A percentile compares a stretch with the other conserved stretches of the same genome.
These are phyloP conservation scores for Trichoderma koningiopsis DNA, from an alignment of 2,329 filamentous ascomycete species.

Conservation along the genomic window DNA sequence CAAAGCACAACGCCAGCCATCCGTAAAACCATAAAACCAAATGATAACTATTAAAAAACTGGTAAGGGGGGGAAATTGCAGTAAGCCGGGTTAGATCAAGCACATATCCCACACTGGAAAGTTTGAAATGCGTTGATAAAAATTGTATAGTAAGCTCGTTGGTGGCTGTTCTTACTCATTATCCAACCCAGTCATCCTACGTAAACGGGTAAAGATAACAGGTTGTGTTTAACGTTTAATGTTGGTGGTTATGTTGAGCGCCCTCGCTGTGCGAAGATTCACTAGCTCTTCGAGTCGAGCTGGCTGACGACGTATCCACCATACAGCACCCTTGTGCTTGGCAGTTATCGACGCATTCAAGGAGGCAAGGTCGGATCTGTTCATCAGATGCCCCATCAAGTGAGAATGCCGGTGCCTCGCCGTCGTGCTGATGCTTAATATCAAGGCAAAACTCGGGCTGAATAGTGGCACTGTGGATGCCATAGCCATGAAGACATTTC, in stretches of 20 bases:
- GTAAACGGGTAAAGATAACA: neutral
- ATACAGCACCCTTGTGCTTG: conserved; percentile 39
- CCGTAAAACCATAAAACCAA: neutral
- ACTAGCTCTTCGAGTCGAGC: conserved; percentile 42
- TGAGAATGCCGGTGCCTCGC: conserved; percentile 40
- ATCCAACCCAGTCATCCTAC: conserved; percentile 3
- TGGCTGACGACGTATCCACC: conserved; percentile 39
- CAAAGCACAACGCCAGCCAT: neutral
- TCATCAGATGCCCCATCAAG: conserved; percentile 41
- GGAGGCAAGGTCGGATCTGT: conserved; percentile 46
- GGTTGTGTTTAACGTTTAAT: neutral
- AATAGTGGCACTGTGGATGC: conserved; percentile 96
- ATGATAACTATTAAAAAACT: conserved; percentile 5
- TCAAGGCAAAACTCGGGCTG: conserved; percentile 83
- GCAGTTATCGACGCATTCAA: conserved; percentile 50
- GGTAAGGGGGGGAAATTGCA: neutral
- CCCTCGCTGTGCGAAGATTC: conserved; percentile 36
- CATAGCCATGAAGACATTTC: conserved; percentile 89
- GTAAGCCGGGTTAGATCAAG: neutral
- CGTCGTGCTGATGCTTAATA: conserved; percentile 45
- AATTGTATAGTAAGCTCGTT: neutral
- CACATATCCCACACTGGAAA: neutral
- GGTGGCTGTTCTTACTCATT: neutral
- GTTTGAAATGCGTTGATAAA: neutral
- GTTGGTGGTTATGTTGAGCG: conserved; percentile 19